phyloP scores from a whole-genome alignment of 371 early-diverging fungal genomes.

The Mucor plumbeus region DNA sequence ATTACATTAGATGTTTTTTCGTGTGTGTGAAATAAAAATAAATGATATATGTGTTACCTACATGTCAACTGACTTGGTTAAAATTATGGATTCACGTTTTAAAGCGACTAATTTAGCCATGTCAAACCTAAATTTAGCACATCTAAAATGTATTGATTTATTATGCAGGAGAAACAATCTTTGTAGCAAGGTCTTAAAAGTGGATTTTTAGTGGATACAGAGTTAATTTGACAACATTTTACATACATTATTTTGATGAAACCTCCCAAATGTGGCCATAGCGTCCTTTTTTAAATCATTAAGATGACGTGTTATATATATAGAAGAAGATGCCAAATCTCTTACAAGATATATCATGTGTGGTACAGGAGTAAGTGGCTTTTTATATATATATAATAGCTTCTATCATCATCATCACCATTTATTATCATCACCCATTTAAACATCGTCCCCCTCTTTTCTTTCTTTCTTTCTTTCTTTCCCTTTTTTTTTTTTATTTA shows the following conservation, averaged over 20 bases:
- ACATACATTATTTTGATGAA: neutral
- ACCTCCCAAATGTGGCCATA: slow-evolving; percentile 16
- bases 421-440: slow-evolving; percentile 1
- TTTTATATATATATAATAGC: neutral
- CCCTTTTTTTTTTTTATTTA: neutral
- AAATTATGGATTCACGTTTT: slow-evolving; percentile 15
- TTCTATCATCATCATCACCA: neutral
- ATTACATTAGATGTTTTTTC: neutral
- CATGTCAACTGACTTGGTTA: slow-evolving; percentile 14
- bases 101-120: slow-evolving; percentile 17
- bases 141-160: slow-evolving; percentile 3
- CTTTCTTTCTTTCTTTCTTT: neutral
- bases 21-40: slow-evolving; percentile 11
- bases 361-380: slow-evolving; percentile 15
- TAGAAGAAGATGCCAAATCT: slow-evolving; percentile 3
- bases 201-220: no score
- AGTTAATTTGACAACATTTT: slow-evolving; percentile 1
- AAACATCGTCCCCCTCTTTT: neutral
- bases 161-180: neutral
- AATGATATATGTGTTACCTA: slow-evolving; percentile 10
- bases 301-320: slow-evolving; percentile 11
- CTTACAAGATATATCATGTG: slow-evolving; percentile 11
- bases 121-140: slow-evolving; percentile 15
- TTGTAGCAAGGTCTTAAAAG: neutral
- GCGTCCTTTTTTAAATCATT: slow-evolving; percentile 12